Percentiles rank a stretch among this genome's conserved stretches.
phyloP scores from a whole-genome alignment of 371 early-diverging fungal genomes.

The Apophysomyces ossiformis region DNA sequence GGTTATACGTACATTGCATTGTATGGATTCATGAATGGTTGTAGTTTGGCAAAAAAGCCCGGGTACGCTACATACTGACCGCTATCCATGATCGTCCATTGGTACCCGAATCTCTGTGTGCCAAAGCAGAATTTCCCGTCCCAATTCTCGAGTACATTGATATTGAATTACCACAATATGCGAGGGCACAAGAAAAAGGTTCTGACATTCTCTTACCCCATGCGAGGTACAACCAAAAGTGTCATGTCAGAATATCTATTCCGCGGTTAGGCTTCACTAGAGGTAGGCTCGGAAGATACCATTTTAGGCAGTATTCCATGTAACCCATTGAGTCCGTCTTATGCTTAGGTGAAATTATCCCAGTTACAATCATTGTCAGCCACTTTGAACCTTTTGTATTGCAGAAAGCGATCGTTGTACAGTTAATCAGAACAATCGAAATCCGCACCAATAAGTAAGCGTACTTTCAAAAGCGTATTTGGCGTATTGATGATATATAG shows the following conservation, averaged over 20 bases:
- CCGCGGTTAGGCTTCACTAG: constrained; percentile 48
- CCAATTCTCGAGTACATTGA: constrained; percentile 48
- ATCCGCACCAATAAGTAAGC: constrained; percentile 29
- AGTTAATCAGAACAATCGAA: constrained; percentile 35
- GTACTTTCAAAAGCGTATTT: neutral
- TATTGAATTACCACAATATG: constrained; percentile 31
- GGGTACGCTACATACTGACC: constrained; percentile 39
- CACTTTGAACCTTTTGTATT: constrained; percentile 25
- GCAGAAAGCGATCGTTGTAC: constrained; percentile 29
- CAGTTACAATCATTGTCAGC: constrained; percentile 34
- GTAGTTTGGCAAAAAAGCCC: constrained; percentile 42
- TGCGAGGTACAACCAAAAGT: constrained; percentile 19
- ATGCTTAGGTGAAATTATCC: constrained; percentile 37
- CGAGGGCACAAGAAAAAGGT: constrained; percentile 31
- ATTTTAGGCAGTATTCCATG: constrained; percentile 3
- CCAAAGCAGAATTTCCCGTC: constrained; percentile 39
- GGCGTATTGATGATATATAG: constrained; percentile 8
- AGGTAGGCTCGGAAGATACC: constrained; percentile 24
- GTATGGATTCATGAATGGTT: neutral
- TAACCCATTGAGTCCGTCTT: neutral
- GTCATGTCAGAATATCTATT: constrained; percentile 29
- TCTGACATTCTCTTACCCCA: constrained; percentile 20
- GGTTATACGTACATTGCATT: constrained; percentile 1
- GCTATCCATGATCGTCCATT: constrained; percentile 49
- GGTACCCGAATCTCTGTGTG: constrained; percentile 45